These are phyloP conservation scores for Ascochyta koolunga DNA, from an alignment of 2,329 filamentous ascomycete species.

Conservation along the genomic window DNA sequence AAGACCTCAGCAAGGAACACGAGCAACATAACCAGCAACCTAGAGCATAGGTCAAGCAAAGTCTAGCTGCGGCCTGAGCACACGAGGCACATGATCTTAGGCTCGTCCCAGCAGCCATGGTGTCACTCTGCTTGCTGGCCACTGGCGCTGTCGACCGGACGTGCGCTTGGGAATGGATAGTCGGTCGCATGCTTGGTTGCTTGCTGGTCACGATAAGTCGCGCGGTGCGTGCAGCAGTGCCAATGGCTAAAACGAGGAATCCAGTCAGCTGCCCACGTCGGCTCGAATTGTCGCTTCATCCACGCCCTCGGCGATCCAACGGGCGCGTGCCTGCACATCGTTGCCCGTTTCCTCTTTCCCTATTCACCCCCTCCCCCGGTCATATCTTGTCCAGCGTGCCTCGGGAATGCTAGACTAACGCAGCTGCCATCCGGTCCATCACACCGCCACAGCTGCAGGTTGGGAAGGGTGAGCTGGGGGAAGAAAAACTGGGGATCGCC, in stretches of 20 bases:
- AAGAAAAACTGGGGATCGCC: neutral
- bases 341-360: neutral
- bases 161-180: neutral
- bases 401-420: conserved; percentile 14
- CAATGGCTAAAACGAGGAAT: conserved; percentile 1
- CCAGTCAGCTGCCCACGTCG: conserved; percentile 5
- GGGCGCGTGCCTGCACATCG: conserved; percentile 13
- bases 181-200: too few relatives aligned
- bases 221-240: neutral
- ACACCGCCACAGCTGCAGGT: conserved; percentile 11
- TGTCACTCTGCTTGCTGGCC: neutral
- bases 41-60: neutral
- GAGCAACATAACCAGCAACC: neutral
- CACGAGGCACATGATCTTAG: conserved; percentile 1
- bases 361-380: neutral
- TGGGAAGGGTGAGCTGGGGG: neutral
- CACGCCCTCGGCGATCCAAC: neutral
- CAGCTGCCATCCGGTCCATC: conserved; percentile 8
- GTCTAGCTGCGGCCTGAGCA: too few relatives aligned
- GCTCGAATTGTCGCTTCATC: conserved; percentile 3
- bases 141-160: neutral
- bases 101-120: neutral
- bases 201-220: too few relatives aligned
- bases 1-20: neutral
- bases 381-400: neutral